Evolutionary conservation across 1,284 basidiomycete species (phyloP), one percentile per base, ranked within the genome.

Genomic region (Ceratobasidium sp.): DNA sequence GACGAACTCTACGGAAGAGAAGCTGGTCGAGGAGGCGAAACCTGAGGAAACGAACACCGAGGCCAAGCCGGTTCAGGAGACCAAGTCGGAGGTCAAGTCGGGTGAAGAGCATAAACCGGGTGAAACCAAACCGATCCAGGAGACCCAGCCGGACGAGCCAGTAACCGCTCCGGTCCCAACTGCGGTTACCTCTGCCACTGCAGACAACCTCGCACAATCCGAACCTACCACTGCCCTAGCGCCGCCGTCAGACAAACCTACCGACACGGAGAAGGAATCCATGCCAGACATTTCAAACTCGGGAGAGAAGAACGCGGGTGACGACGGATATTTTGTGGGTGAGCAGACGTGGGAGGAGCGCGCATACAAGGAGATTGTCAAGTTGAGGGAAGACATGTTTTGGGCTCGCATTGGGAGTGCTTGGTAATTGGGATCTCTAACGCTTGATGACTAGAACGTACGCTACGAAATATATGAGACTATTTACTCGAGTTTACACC

Each of bases 341-440:
- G 88, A 90, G 51, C 84, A 88, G 27, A 91, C 88, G 1, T 97
- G 95, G 95, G 96, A 97, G 82, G 93, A 94, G 80, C 87, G 91
- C 75, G 91, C 92, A 51, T 98, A 95, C 94, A 91, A 89, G 79
- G 91, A 94, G 83, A 82, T 98, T 16, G 86, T 92, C 8, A 86
- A 86, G 73, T 81, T 98, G 77, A 90, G 91, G 79, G 94, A 97
- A 83, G 91, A 92, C 68, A 95, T 97, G 92, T 96, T 93, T 83
- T 94, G 90, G 88, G 91, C 94, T 43, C 84, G 94, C 69, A 84
- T 95, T 41, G 95, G 95, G 0, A 89, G 88, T 4, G 79, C 88
- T 73, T 85, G 84, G 77, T 84, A 78, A 39, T 19, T 19, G 19
- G 53, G 31, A 37, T 29, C 13, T 71, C 29, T 34, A 51, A 34